Evolutionary conservation across 169 alveolate genomes (phyloP).

Genomic region (Plasmodium sp.): DNA sequence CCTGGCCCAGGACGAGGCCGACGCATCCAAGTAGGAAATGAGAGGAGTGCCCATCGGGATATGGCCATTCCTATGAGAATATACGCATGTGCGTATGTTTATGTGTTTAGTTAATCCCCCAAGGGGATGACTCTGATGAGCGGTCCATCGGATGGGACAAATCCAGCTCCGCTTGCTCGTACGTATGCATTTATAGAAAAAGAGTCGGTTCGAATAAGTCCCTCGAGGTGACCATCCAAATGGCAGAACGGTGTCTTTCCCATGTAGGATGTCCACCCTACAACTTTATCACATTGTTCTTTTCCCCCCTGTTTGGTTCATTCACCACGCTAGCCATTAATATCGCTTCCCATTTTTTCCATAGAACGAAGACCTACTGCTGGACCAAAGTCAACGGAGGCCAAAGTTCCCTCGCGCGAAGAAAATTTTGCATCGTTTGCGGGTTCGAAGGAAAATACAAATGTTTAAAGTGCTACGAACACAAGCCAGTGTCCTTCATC

Average conservation of each 20-base stretch:
- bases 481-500: constrained; percentile 73
- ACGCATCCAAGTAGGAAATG: constrained; percentile 79
- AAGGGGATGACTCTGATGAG: not conserved
- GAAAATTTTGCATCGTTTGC: constrained; percentile 83
- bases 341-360: not conserved
- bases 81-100: constrained; percentile 15
- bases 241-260: not conserved
- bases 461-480: constrained; percentile 81
- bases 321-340: not conserved
- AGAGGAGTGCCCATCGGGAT: not conserved
- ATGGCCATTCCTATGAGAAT: not conserved
- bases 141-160: not conserved
- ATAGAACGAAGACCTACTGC: constrained; percentile 79
- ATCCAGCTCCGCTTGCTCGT: not conserved
- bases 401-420: constrained; percentile 65
- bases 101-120: not conserved
- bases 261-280: not conserved
- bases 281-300: not conserved
- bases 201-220: not conserved
- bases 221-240: not conserved
- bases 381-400: constrained; percentile 84
- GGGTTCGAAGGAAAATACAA: constrained; percentile 84
- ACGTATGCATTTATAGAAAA: not conserved
- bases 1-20: constrained; percentile 85
- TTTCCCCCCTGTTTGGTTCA: not conserved